These are phyloP conservation scores for Daldinia caldariorum DNA, from an alignment of 495 filamentous ascomycete genomes.

Conservation along the genomic window DNA sequence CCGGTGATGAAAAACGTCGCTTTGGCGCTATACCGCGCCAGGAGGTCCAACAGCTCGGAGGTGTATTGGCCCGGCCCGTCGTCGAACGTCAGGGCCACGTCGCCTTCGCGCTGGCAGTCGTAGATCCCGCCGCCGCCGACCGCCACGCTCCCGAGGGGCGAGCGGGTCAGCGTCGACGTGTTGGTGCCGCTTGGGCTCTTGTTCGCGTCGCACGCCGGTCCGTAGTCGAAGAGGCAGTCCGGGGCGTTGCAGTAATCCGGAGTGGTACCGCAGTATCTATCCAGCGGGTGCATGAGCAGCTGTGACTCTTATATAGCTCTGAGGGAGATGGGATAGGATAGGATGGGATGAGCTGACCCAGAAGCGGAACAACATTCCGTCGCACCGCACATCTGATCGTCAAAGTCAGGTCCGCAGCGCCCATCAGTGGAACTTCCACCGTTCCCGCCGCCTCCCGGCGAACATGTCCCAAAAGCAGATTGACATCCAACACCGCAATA, in stretches of 20 bases:
- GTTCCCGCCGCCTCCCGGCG: conserved; percentile 25
- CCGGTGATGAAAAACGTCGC: conserved; percentile 78
- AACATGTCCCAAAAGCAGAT: conserved; percentile 51
- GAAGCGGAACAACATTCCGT: conserved; percentile 65
- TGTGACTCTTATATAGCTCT: too few species aligned
- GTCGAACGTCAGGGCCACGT: conserved; percentile 74
- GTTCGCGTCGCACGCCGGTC: conserved; percentile 68
- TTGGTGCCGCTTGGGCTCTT: conserved; percentile 61
- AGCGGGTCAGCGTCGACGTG: conserved; percentile 61
- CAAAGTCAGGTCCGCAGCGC: conserved; percentile 50
- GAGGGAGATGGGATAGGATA: too few species aligned
- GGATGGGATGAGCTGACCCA: conserved; percentile 46
- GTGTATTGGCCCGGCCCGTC: conserved; percentile 76
- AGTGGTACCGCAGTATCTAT: conserved; percentile 65
- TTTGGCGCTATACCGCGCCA: conserved; percentile 69
- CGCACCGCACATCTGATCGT: conserved; percentile 52
- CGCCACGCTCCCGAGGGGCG: conserved; percentile 58
- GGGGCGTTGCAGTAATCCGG: conserved; percentile 65
- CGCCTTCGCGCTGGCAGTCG: conserved; percentile 63
- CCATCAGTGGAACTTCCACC: conserved; percentile 16
- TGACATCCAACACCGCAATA: conserved; percentile 58
- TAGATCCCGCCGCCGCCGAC: conserved; percentile 65
- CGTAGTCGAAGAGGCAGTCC: conserved; percentile 65
- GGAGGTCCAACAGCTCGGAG: conserved; percentile 68
- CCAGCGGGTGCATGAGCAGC: background rate